Conservation (phyloP, 352 stramenopile species). For the Globisporangium uncinulatum region DNA sequence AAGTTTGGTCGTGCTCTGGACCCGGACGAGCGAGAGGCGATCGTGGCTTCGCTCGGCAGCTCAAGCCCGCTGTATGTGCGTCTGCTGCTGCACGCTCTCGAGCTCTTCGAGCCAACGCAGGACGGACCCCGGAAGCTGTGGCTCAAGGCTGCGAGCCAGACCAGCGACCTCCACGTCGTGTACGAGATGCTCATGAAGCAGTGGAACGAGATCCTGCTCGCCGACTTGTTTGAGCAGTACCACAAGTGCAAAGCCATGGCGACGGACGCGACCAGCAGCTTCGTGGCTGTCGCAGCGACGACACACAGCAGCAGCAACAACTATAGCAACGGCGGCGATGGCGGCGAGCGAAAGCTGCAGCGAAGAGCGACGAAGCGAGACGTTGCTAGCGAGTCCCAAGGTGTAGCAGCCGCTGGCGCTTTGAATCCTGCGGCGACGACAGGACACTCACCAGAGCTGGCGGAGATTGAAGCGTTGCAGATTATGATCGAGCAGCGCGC, state of each 20-base stretch:
- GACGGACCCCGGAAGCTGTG: slow-evolving; percentile 25
- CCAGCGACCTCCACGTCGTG: slow-evolving; percentile 38
- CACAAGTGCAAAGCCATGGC: slow-evolving; percentile 18
- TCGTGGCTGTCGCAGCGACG: not conserved
- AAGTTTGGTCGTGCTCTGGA: slow-evolving; percentile 19
- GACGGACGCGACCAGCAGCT: not conserved
- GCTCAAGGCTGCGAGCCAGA: slow-evolving; percentile 33
- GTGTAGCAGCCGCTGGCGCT: not conserved
- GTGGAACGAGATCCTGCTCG: slow-evolving; percentile 69
- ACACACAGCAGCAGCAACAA: not conserved
- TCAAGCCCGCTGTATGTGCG: slow-evolving; percentile 65
- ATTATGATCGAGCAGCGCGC: slow-evolving; percentile 58
- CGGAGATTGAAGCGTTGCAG: slow-evolving; percentile 50
- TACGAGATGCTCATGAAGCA: slow-evolving; percentile 68
- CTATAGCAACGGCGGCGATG: not conserved
- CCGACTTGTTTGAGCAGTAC: slow-evolving; percentile 40
- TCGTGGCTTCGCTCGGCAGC: slow-evolving; percentile 47
- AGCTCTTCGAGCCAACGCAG: slow-evolving; percentile 36
- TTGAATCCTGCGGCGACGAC: too few species aligned
- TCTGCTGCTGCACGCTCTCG: slow-evolving; percentile 52
- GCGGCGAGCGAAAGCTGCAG: slow-evolving; percentile 6
- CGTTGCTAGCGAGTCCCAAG: not conserved
- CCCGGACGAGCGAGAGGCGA: slow-evolving; percentile 31
- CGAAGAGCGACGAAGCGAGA: slow-evolving; percentile 5
- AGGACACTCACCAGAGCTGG: slow-evolving; percentile 13